Conservation (phyloP, 1,139 yeast genomes). For the Geotrichum fermentans region DNA sequence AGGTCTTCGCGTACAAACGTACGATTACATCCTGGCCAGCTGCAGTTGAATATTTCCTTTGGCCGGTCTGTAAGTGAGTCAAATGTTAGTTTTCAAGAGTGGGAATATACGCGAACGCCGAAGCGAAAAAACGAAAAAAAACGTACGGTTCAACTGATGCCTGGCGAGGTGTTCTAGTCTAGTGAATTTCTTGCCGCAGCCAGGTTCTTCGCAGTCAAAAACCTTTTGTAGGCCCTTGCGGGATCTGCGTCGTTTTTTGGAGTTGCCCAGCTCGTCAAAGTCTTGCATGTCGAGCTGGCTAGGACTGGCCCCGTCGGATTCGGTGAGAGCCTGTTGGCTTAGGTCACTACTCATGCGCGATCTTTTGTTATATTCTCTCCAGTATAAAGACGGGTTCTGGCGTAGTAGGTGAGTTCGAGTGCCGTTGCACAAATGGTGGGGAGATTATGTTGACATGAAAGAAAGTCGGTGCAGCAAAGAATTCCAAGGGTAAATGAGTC, state of each 20-base stretch:
- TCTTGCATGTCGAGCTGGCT: background rate
- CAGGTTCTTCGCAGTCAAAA: conserved; percentile 46
- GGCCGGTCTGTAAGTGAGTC: conserved; percentile 10
- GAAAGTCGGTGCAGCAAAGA: no score
- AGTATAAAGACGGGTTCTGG: no score
- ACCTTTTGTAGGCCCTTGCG: conserved; percentile 36
- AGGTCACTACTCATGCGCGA: no score
- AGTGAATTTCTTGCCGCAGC: conserved; percentile 59
- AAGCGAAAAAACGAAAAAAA: background rate
- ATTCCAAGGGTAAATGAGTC: no score
- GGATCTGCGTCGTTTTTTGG: conserved; percentile 23
- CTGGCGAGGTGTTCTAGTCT: conserved; percentile 44
- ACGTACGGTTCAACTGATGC: conserved; percentile 39
- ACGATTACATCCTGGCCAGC: conserved; percentile 14
- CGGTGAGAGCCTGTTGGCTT: no score
- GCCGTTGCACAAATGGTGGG: no score
- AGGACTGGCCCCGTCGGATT: background rate
- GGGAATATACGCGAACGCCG: background rate
- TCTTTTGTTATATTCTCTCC: no score
- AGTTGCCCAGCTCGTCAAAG: background rate
- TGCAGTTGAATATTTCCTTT: conserved; percentile 12
- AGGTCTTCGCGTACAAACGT: conserved; percentile 18
- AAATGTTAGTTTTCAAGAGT: background rate
- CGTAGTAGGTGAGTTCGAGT: no score
- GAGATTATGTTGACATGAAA: no score